Conservation (phyloP, 768 basidiomycete species). For the Pleurotus giganteus region DNA sequence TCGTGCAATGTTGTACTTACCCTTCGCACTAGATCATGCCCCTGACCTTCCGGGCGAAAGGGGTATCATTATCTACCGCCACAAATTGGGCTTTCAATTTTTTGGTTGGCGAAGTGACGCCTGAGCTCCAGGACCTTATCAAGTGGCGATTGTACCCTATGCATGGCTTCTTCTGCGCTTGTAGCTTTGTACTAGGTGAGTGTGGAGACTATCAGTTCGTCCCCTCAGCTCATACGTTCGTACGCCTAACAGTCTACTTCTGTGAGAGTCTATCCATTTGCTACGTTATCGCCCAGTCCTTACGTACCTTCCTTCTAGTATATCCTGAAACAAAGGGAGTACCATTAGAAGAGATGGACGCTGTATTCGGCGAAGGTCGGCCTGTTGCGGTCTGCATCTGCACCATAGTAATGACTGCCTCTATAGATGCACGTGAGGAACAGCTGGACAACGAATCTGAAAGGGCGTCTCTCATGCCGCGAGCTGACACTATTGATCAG, state of each 20-base stretch:
- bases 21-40: conserved; percentile 74
- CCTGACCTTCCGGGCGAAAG: conserved; percentile 85
- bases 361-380: conserved; percentile 85
- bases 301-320: conserved; percentile 37
- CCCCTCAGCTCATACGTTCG: conserved; percentile 12
- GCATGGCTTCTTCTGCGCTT: conserved; percentile 90
- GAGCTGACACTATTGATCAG: conserved; percentile 29
- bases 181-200: conserved; percentile 79
- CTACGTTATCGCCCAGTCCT: not conserved
- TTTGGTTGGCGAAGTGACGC: conserved; percentile 85
- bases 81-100: conserved; percentile 91
- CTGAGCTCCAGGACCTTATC: conserved; percentile 82
- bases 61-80: conserved; percentile 92
- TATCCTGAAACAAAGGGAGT: conserved; percentile 88
- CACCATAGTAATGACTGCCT: not conserved
- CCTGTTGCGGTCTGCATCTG: not conserved
- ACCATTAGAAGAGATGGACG: conserved; percentile 89
- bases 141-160: conserved; percentile 92
- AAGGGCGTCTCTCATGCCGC: conserved; percentile 51
- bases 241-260: conserved; percentile 61
- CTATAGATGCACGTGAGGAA: conserved; percentile 46
- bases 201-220: conserved; percentile 12
- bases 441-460: conserved; percentile 64
- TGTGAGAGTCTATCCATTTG: conserved; percentile 42
- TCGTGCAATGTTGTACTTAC: not conserved